phyloP scores from a whole-genome alignment of 2,329 filamentous ascomycete genomes.

The Ceratocystis harringtonii region DNA sequence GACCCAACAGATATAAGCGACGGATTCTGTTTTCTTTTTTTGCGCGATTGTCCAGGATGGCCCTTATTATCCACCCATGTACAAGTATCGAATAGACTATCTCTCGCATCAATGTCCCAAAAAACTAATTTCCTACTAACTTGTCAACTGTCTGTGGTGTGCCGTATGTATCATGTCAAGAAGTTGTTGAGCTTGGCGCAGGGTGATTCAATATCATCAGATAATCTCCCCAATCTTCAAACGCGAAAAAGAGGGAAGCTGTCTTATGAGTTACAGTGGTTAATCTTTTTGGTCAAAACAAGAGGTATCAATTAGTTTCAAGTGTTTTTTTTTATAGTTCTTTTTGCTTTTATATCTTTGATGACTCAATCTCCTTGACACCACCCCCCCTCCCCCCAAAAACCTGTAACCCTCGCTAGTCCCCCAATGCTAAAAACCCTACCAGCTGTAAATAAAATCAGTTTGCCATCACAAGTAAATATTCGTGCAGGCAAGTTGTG shows the following conservation, averaged over 20 bases:
- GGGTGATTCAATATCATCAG: not conserved
- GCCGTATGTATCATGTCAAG: not conserved
- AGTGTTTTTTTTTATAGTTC: conserved; percentile 7
- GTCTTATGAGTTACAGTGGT: not conserved
- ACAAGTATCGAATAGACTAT: conserved; percentile 13
- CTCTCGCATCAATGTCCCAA: conserved; percentile 8
- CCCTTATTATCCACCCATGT: not conserved
- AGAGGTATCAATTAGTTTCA: conserved; percentile 5
- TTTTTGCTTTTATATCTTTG: conserved; percentile 1
- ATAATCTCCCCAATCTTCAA: not conserved
- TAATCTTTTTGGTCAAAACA: not conserved
- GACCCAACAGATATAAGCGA: conserved; percentile 9
- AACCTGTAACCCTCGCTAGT: not conserved
- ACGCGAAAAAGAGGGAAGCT: not conserved
- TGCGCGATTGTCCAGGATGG: conserved; percentile 8
- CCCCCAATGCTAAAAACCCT: conserved; percentile 2
- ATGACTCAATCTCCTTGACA: not conserved
- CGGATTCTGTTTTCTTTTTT: conserved; percentile 9
- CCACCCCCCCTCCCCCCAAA: not conserved
- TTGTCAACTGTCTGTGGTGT: not conserved
- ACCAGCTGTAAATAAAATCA: not conserved
- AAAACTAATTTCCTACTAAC: not conserved
- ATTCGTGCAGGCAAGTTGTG: too few species aligned
- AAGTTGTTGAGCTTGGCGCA: not conserved
- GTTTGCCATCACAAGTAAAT: not conserved